phyloP scores from a whole-genome alignment of 2,329 filamentous ascomycete species.

The Monosporascus sp. region DNA sequence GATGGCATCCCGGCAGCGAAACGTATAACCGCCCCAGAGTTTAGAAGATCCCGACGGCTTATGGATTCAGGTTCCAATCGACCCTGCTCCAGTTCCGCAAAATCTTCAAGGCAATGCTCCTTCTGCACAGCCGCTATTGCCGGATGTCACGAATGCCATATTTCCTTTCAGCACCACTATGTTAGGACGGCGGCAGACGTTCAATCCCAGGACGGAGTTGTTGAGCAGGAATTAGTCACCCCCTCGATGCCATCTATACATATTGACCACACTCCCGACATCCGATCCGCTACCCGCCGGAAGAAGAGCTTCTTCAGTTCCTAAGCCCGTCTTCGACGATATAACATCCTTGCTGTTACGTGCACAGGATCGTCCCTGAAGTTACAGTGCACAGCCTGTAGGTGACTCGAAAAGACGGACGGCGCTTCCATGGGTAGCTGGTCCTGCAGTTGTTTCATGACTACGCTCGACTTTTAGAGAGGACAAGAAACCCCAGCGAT shows the following conservation, averaged over 20 bases:
- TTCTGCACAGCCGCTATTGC: conserved; percentile 68
- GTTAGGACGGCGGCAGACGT: conserved; percentile 77
- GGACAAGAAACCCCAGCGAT: conserved; percentile 63
- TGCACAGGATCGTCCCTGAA: too few species aligned
- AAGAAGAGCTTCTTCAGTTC: conserved; percentile 57
- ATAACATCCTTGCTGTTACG: too few species aligned
- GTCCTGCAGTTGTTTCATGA: conserved; percentile 63
- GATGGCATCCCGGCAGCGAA: too few species aligned
- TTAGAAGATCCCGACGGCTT: too few species aligned
- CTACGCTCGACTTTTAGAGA: conserved; percentile 64
- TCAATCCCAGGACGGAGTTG: conserved; percentile 67
- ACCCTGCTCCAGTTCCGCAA: neutral
- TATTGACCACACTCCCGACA: conserved; percentile 80
- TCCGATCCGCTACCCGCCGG: conserved; percentile 85
- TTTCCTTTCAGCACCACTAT: conserved; percentile 58
- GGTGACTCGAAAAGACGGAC: too few species aligned
- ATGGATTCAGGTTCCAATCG: too few species aligned
- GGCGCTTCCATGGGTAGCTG: too few species aligned
- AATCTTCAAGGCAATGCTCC: conserved; percentile 66
- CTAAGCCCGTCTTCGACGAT: too few species aligned
- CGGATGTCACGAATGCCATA: conserved; percentile 66
- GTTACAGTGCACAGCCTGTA: too few species aligned
- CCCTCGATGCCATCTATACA: conserved; percentile 72
- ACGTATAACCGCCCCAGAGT: too few species aligned
- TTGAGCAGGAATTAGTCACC: conserved; percentile 74